These are phyloP conservation scores for Knoxia roxburghii DNA, from an alignment of 257 asterid species.

Conservation along the genomic window DNA sequence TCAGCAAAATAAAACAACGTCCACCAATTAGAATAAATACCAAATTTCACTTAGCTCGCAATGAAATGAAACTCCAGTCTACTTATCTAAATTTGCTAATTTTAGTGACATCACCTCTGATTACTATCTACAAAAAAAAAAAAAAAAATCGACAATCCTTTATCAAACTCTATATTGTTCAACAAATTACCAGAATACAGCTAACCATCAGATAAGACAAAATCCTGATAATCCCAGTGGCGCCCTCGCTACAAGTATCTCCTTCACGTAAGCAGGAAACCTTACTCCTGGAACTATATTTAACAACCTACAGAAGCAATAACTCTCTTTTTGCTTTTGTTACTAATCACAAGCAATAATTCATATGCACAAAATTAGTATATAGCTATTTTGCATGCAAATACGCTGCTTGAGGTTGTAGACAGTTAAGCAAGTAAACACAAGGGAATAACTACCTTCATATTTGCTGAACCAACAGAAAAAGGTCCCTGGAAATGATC, in stretches of 20 bases:
- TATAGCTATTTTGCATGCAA: neutral
- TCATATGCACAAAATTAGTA: no score
- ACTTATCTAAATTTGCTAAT: neutral
- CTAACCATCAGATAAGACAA: neutral
- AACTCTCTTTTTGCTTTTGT: neutral
- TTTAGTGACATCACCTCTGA: neutral
- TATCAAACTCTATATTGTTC: neutral
- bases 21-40: neutral
- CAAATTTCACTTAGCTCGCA: neutral
- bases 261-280: neutral
- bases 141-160: neutral
- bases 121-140: neutral
- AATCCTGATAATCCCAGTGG: neutral
- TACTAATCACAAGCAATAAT: slow-evolving; percentile 1
- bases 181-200: neutral
- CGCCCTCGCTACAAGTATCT: neutral
- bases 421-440: neutral
- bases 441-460: slow-evolving; percentile 44
- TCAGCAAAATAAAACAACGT: neutral
- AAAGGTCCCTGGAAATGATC: slow-evolving; percentile 31
- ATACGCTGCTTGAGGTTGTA: neutral
- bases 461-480: slow-evolving; percentile 31
- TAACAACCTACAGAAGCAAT: neutral
- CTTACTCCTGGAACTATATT: neutral
- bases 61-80: neutral